A percentile compares a stretch with the other conserved stretches of the same genome.
Conservation (phyloP, 768 basidiomycete species). For the Suillus luteus region DNA sequence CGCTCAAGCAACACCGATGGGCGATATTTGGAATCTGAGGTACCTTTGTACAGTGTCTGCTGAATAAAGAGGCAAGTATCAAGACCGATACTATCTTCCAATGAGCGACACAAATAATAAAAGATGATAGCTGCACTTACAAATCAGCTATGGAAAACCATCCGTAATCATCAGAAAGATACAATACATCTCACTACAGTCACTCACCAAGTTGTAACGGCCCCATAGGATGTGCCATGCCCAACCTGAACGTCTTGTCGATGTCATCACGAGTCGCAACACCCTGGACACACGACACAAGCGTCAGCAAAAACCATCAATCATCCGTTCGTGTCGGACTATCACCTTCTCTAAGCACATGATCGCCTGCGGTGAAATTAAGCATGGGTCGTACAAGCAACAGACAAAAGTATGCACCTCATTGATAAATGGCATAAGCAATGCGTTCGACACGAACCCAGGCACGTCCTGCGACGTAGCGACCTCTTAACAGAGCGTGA, state of each 20-base stretch:
- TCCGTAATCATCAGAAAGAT: slow-evolving; percentile 10
- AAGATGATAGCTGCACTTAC: slow-evolving; percentile 22
- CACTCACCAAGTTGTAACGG: slow-evolving; percentile 78
- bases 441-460: slow-evolving; percentile 92
- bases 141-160: slow-evolving; percentile 28
- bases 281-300: slow-evolving; percentile 50
- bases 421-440: slow-evolving; percentile 97
- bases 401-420: slow-evolving; percentile 51
- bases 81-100: slow-evolving; percentile 81
- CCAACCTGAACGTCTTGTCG: slow-evolving; percentile 89
- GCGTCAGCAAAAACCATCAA: not conserved
- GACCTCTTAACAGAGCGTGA: slow-evolving; percentile 60
- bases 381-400: not conserved
- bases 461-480: slow-evolving; percentile 90
- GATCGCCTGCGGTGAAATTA: slow-evolving; percentile 61
- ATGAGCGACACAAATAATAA: not conserved
- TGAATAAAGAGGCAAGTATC: slow-evolving; percentile 96
- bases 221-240: slow-evolving; percentile 96
- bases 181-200: not conserved
- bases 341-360: slow-evolving; percentile 87
- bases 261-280: slow-evolving; percentile 94
- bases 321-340: not conserved
- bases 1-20: slow-evolving; percentile 87
- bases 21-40: slow-evolving; percentile 93
- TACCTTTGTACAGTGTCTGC: slow-evolving; percentile 84